These are phyloP conservation scores for Diaporthe batatas DNA, from an alignment of 2,329 filamentous ascomycete species.

Conservation along the genomic window DNA sequence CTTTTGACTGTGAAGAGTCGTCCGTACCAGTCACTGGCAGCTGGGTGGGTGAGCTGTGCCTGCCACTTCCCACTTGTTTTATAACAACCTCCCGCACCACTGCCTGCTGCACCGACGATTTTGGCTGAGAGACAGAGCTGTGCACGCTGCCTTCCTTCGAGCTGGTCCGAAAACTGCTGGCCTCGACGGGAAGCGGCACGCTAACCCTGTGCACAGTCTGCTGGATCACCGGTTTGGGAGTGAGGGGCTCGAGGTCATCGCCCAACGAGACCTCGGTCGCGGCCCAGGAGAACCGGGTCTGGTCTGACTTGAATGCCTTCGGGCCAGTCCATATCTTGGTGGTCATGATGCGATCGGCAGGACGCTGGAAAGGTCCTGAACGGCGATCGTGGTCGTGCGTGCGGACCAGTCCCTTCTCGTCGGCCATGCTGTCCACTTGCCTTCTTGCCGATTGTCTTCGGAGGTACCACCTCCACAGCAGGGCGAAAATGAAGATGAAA, in stretches of 20 bases:
- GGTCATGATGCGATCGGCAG: background rate
- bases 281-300: background rate
- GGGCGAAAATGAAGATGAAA: background rate
- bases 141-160: slow-evolving; percentile 6
- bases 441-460: background rate
- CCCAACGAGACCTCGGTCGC: background rate
- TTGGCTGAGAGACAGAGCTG: background rate
- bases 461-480: background rate
- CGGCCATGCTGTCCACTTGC: background rate
- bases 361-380: background rate
- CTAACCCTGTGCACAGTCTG: slow-evolving; percentile 19
- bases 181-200: slow-evolving; percentile 12
- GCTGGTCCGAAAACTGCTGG: slow-evolving; percentile 3
- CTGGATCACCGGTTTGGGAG: slow-evolving; percentile 16
- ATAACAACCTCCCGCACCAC: background rate
- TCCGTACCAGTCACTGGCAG: background rate
- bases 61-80: background rate
- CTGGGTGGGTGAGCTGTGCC: background rate
- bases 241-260: background rate
- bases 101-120: background rate
- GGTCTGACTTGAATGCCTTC: background rate
- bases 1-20: background rate
- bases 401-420: background rate
- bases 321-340: slow-evolving; percentile 10
- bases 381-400: background rate